A percentile compares a stretch with the other conserved stretches of the same genome.
phyloP scores from a whole-genome alignment of 495 filamentous ascomycete species.

The Astrothelium subdiscretum region DNA sequence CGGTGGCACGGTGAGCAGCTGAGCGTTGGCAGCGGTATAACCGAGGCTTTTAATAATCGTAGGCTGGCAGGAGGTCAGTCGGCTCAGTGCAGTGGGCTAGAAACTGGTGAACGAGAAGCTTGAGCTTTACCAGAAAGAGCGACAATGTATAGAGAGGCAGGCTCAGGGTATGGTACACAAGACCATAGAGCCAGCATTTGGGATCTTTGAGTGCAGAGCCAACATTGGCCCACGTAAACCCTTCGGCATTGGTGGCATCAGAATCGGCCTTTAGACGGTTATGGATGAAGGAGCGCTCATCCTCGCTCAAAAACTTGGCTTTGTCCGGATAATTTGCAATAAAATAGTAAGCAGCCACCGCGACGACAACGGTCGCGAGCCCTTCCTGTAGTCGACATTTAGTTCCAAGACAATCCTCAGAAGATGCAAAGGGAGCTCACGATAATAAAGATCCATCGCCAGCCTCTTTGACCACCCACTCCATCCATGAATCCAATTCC shows the following conservation, averaged over 20 bases:
- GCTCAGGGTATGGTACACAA: conserved; percentile 14
- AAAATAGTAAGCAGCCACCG: conserved; percentile 17
- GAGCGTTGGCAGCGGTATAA: conserved; percentile 20
- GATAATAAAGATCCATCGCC: conserved; percentile 68
- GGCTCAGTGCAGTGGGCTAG: neutral
- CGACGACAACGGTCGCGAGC: conserved; percentile 18
- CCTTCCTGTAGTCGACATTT: conserved; percentile 10
- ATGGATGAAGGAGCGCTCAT: conserved; percentile 16
- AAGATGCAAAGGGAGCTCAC: conserved; percentile 37
- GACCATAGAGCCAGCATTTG: conserved; percentile 9
- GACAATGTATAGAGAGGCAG: conserved; percentile 63
- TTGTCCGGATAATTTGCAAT: conserved; percentile 22
- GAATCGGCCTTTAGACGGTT: conserved; percentile 19
- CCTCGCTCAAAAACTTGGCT: conserved; percentile 17
- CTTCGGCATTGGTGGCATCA: conserved; percentile 9
- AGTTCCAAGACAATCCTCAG: neutral
- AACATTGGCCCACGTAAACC: conserved; percentile 13
- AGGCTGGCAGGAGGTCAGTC: neutral
- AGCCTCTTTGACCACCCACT: conserved; percentile 45
- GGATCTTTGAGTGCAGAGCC: conserved; percentile 3
- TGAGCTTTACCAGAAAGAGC: conserved; percentile 43
- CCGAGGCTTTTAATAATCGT: conserved; percentile 23
- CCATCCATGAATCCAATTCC: conserved; percentile 40
- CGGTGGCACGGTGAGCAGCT: conserved; percentile 24
- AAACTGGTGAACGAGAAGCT: neutral